A percentile compares a stretch with the other conserved stretches of the same genome.
Evolutionary conservation across 139 green algal species (phyloP).

Genomic region (Protoeuglena noctilucae): DNA sequence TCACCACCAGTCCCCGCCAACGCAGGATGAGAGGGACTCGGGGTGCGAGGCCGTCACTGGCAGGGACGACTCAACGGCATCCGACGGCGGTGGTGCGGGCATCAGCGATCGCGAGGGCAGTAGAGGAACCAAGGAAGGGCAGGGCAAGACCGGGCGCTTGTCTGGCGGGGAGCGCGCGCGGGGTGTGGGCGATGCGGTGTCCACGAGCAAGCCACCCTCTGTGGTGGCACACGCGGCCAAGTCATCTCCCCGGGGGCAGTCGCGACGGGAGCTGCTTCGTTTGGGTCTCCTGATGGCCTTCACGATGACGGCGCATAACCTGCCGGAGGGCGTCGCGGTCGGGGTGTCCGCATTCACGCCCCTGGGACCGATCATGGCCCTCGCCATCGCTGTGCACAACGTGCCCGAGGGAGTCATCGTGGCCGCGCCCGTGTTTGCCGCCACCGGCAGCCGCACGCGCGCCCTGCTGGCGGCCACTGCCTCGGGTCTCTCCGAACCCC

Average conservation of each 20-base stretch:
- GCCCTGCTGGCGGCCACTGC: conserved; percentile 50
- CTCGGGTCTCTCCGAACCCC: conserved; percentile 62
- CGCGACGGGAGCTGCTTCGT: conserved; percentile 25
- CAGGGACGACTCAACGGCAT: no score
- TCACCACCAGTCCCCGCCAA: no score
- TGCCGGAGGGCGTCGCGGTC: conserved; percentile 67
- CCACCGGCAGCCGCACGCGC: conserved; percentile 51
- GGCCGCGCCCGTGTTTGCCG: conserved; percentile 71
- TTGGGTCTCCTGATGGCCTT: conserved; percentile 52
- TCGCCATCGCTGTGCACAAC: conserved; percentile 77
- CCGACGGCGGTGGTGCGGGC: no score
- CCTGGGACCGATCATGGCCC: conserved; percentile 51
- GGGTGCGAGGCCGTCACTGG: no score
- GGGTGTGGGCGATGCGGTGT: not conserved
- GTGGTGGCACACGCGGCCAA: not conserved
- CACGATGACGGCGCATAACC: conserved; percentile 81
- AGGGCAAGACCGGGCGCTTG: not conserved
- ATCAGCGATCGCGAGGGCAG: not conserved
- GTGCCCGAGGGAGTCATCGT: conserved; percentile 74
- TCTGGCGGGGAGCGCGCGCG: not conserved
- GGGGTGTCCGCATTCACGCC: conserved; percentile 43
- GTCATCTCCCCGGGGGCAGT: not conserved
- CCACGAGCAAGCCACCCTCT: not conserved
- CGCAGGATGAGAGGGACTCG: no score
- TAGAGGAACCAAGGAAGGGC: not conserved